A percentile compares a stretch with the other conserved stretches of the same genome.
Conservation (phyloP, 2,329 filamentous ascomycete species). For the Stachybotrys elegans region DNA sequence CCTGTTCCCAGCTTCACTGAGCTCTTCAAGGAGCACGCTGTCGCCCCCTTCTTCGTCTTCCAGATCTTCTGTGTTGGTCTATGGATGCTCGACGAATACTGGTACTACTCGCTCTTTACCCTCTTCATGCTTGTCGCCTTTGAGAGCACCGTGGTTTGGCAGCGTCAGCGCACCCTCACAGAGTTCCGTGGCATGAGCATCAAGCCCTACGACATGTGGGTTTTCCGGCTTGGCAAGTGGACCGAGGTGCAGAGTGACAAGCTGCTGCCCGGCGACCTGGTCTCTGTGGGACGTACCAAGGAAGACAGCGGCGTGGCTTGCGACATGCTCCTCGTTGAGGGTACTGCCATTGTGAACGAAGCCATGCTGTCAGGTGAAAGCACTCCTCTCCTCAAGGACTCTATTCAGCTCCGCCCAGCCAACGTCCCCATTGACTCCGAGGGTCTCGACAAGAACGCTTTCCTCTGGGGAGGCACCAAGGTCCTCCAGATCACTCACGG, state of each 20-base stretch:
- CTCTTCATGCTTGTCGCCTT: constrained; percentile 97
- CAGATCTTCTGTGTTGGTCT: constrained; percentile 97
- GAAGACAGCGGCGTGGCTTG: constrained; percentile 96
- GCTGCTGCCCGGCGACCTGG: constrained; percentile 86
- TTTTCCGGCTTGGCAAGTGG: constrained; percentile 85
- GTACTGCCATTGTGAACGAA: constrained; percentile 96
- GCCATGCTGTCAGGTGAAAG: constrained; percentile 99
- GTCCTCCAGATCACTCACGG: constrained; percentile 92
- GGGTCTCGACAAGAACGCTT: constrained; percentile 92
- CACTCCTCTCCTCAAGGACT: constrained; percentile 94
- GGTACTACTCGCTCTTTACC: constrained; percentile 99
- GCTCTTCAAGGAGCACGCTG: constrained; percentile 96
- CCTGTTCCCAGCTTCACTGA: constrained; percentile 94
- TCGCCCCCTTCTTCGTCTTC: constrained; percentile 98
- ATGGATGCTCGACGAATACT: constrained; percentile 99
- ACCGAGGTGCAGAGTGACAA: constrained; percentile 83
- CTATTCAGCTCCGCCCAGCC: constrained; percentile 79
- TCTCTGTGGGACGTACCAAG: constrained; percentile 88
- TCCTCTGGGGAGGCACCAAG: constrained; percentile 96
- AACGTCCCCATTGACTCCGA: constrained; percentile 81
- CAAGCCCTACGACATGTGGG: constrained; percentile 94
- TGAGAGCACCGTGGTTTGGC: constrained; percentile 98
- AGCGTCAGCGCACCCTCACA: constrained; percentile 88
- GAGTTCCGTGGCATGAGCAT: constrained; percentile 99
- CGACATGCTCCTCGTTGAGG: constrained; percentile 93